Conservation (phyloP, 257 asterid genomes). For the Przewalskia tangutica region DNA sequence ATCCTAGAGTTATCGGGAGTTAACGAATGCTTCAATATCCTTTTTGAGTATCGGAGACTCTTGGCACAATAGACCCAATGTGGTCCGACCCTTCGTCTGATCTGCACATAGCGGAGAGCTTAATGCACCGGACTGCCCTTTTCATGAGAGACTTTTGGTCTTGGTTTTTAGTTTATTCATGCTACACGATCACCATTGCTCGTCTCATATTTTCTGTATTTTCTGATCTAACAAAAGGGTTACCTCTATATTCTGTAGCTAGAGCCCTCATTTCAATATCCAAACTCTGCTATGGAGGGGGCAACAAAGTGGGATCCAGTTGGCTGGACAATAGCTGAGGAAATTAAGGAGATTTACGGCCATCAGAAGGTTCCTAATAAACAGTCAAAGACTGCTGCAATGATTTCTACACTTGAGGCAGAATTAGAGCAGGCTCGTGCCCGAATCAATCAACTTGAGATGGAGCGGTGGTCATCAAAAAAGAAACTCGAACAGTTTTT, state of each 20-base stretch:
- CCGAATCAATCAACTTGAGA: constrained; percentile 45
- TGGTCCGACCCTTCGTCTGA: not conserved
- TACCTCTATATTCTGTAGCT: constrained; percentile 18
- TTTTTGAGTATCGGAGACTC: not conserved
- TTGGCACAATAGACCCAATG: not conserved
- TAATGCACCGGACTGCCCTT: not conserved
- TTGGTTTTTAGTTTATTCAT: not conserved
- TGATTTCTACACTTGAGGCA: constrained; percentile 36
- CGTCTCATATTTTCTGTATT: not conserved
- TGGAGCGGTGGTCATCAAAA: constrained; percentile 41
- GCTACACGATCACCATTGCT: not conserved
- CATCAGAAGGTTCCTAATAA: constrained; percentile 20
- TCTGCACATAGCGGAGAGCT: not conserved
- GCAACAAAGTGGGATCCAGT: constrained; percentile 64
- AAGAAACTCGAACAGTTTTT: constrained; percentile 63
- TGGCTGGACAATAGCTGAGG: constrained; percentile 26
- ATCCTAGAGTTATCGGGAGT: not conserved
- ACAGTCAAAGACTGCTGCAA: constrained; percentile 22
- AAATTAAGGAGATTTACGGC: constrained; percentile 20
- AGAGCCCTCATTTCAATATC: constrained; percentile 26
- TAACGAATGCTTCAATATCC: not conserved
- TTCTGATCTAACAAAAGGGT: not conserved
- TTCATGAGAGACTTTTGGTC: not conserved
- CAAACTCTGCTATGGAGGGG: constrained; percentile 53
- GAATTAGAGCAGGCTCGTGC: constrained; percentile 53